A percentile compares a stretch with the other conserved stretches of the same genome.
These are phyloP conservation scores for Schizosaccharomyces pombe DNA, from an alignment of 805 yeast genomes.

Conservation along the genomic window DNA sequence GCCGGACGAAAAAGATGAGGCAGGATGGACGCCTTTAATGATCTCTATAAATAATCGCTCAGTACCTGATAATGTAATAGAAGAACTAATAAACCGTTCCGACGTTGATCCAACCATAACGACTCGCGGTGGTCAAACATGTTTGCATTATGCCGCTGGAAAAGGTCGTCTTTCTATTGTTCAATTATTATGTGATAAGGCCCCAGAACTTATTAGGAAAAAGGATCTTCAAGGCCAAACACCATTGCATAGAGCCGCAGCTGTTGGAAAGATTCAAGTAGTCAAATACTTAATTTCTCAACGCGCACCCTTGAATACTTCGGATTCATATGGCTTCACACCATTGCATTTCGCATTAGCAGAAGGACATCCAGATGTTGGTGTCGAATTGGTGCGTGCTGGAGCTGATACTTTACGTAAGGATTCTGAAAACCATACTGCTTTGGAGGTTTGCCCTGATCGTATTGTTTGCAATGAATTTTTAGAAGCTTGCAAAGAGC, in stretches of 20 bases:
- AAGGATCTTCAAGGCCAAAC: constrained; percentile 45
- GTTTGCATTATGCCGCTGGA: constrained; percentile 3
- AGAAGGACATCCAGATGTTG: constrained; percentile 70
- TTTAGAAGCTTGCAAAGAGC: constrained; percentile 6
- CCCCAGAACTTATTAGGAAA: constrained; percentile 33
- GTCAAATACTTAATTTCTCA: constrained; percentile 29
- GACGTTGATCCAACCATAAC: background rate
- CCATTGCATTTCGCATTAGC: constrained; percentile 75
- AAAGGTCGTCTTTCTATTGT: background rate
- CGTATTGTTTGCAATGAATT: constrained; percentile 23
- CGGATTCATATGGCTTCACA: constrained; percentile 59
- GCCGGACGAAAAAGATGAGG: background rate
- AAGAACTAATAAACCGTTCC: background rate
- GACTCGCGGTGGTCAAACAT: constrained; percentile 2
- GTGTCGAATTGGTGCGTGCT: constrained; percentile 29
- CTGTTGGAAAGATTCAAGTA: constrained; percentile 41
- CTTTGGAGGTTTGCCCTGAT: constrained; percentile 32
- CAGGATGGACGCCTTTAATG: constrained; percentile 6
- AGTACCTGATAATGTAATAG: background rate
- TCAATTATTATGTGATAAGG: background rate
- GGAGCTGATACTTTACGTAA: constrained; percentile 38
- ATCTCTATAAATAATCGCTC: background rate
- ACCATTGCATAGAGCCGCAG: constrained; percentile 64
- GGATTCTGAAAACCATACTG: constrained; percentile 31
- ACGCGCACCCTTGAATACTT: constrained; percentile 40